Evolutionary conservation across 352 stramenopile genomes (phyloP), one percentile per base, ranked within the genome.

Genomic region (Discostella stelligera): DNA sequence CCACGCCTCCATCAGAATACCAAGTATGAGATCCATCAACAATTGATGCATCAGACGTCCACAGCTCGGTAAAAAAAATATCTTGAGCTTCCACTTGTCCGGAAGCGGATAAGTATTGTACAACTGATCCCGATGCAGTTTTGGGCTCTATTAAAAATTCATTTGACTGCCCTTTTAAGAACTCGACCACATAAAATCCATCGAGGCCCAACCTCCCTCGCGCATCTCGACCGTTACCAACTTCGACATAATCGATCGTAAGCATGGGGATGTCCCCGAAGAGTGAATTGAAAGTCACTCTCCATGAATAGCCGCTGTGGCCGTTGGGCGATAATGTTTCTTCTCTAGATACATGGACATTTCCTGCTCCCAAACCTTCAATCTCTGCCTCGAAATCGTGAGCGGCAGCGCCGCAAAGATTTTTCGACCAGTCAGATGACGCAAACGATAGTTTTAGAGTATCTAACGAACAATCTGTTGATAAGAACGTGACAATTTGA

Each of bases 51-150:
- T 93, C 84, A 2, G 93, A 92, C 7, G 90, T 90, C 94, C 95
- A 98, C 11, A 98, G 75, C 75, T 99, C 96, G 0, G 95, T 98
- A 86, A 96, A 98, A 77, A 98, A 98, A 0, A 94, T 48, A 80
- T 99, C 96, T 13, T 89, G 84, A 3, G 95, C 95, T 77, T 94
- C 88, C 66, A 98, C 98, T 66, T 63, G 73, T 14, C n/a, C 67
- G 23, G 80, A 90, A 0, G 84, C 53, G 0, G 94, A 88, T 8
- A 96, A 75, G 65, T 98, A 97, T 25, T 90, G 95, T 7, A 99
- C 87, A 2, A 97, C 89, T 14, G 91, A 84, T 0, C 95, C 95
- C 10, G 94, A 96, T 2, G 94, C 92, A 70, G 97, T 98, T 30
- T 96, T 96, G 48, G 96, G 96, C 30, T 96, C 94, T 65, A 98